These are phyloP conservation scores for Hypoxylon subgilvum DNA, from an alignment of 495 filamentous ascomycete genomes.

Conservation along the genomic window DNA sequence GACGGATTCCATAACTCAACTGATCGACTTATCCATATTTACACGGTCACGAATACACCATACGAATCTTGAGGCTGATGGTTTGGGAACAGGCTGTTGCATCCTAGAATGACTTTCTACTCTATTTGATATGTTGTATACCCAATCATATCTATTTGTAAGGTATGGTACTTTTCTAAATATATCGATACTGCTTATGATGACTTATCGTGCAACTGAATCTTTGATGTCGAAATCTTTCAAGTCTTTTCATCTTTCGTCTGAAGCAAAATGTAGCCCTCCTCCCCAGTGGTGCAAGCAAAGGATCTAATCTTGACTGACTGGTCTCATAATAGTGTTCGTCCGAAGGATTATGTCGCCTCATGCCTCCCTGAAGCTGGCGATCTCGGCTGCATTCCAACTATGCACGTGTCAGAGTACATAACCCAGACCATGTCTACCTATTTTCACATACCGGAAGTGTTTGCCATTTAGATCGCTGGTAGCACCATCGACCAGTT, in stretches of 20 bases:
- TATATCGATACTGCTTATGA: conserved; percentile 56
- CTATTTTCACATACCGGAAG: conserved; percentile 59
- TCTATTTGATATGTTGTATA: neutral
- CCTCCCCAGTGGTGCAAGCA: conserved; percentile 4
- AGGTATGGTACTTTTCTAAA: conserved; percentile 27
- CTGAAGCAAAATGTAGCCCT: conserved; percentile 63
- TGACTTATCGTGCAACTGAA: conserved; percentile 68
- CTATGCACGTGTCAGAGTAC: conserved; percentile 58
- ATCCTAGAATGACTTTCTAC: neutral
- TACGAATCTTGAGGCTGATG: conserved; percentile 12
- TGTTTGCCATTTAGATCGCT: conserved; percentile 75
- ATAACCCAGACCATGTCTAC: neutral
- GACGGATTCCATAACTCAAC: conserved; percentile 49
- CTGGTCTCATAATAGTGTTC: conserved; percentile 22
- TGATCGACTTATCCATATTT: conserved; percentile 59
- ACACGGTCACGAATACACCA: neutral
- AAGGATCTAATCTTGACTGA: neutral
- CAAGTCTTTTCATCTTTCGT: conserved; percentile 97
- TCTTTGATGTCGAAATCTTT: conserved; percentile 73
- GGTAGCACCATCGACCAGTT: conserved; percentile 64
- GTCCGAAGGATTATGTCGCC: conserved; percentile 10
- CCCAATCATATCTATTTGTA: conserved; percentile 2
- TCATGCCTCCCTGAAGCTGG: conserved; percentile 61
- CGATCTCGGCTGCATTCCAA: conserved; percentile 73
- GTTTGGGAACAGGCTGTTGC: neutral